Evolutionary conservation across 2,329 filamentous ascomycete species (phyloP), one percentile per base, ranked within the genome.

Genomic region (Aspergillus novoparasiticus): DNA sequence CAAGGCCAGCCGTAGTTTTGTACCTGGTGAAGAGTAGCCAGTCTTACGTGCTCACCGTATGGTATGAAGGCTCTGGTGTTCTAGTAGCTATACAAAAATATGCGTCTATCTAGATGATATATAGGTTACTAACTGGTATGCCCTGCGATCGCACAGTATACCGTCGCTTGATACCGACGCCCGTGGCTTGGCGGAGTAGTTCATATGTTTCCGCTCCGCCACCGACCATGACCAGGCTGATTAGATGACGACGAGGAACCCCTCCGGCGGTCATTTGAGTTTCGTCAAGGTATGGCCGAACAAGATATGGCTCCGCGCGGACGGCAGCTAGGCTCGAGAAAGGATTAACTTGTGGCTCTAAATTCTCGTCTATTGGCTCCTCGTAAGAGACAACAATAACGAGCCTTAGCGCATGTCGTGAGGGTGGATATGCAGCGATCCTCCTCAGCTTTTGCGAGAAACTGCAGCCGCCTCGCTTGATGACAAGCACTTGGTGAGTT

Each of bases 81-180:
- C 9, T n/a, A 41, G 39, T 50, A 41, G 21, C 23, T 39, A 54
- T 54, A 46, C 53, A 43, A 28, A 36, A 50, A 36, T 45, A 16
- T n/a, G 58, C 16, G 16, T 39, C 53, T 50, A 62, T 79, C 72
- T 88, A 63, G 87, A 70, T 64, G 51, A 96, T 87, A 71, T 93
- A 83, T 69, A 96, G 80, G 81, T 97, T 97, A 56, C 84, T 86
- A 70, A 98, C 91, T 66, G 86, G 83, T 51, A 93, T 79, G 0
- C 93, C 94, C 77, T 94, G 89, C 66, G 92, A 96, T 73, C 90
- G 87, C 50, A 97, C 88, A 72, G 87, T 87, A 77, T 93, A 97
- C 71, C 92, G 83, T 74, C 93, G 85, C 72, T 91, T 87, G 65
- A 97, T 80, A 0, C 92, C 93, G 2, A 97, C 77, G 4, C 87